Base-by-base conservation (phyloP, 2,329 filamentous ascomycete species). In the Diplodia sapinea region DNA sequence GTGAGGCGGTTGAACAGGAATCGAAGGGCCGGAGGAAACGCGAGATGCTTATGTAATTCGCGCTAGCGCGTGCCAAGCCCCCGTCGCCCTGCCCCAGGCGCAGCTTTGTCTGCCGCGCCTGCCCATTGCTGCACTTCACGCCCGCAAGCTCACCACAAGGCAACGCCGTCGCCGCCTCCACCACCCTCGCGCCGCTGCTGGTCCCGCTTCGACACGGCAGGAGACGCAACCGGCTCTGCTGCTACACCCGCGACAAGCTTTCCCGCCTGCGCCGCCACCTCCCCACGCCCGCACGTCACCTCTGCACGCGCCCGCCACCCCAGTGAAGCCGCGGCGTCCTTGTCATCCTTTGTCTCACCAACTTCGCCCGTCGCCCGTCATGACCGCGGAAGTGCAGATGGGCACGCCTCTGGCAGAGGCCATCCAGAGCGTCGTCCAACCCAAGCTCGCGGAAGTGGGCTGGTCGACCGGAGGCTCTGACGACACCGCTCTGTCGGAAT, bases 401-500 rank as follows among this genome's bases (percentile, higher is more conserved):
- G 90, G 91, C 74, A 93, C 94, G 77, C 92, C 93, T 57, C 84
- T 98, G 76, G 94, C 94, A 72, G 87, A 93, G 73, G 91, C 93
- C 71, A 87, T 99, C 66, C 93, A 91, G 77, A 84, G 85, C 73
- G 90, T 89, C 51, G 93, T 98, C 70, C 92, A 95, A 80, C 91
- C 92, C 38, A 98, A 98, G 83, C 85, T 99, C 68, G 88, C 93
- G 68, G 94, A 99, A 81, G 90, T 94, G 72, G 94, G 94, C 74
- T 98, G 95, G 94, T 93, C 89, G 70, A 89, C 91, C 36, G 90
- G 90, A 72, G 91, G 90, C 70, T 91, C 92, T 73, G 87, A 88
- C 75, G 93, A 94, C 79, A 89, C 90, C 29, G 92, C 93, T 47
- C 87, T 99, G 69, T 90, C 93, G 69, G 95, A 99, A 82, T 99